These are phyloP conservation scores for Ogataea pignaliae DNA, from an alignment of 805 yeast species.

Conservation along the genomic window DNA sequence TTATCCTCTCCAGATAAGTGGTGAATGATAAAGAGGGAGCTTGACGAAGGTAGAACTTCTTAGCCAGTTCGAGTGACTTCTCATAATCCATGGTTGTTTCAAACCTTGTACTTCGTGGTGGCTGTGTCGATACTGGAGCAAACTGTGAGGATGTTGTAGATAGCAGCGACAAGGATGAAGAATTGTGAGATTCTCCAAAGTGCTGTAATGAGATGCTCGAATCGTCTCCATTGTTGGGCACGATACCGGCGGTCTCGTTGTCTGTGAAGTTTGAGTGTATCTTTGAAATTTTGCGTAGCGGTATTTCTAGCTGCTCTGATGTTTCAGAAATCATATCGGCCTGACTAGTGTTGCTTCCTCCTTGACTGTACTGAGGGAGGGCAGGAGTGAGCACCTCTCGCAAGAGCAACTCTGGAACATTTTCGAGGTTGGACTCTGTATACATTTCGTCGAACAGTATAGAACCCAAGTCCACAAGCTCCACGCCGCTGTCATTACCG, in stretches of 20 bases:
- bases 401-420: slow-evolving; percentile 7
- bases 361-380: not conserved
- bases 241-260: slow-evolving; percentile 3
- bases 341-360: slow-evolving; percentile 1
- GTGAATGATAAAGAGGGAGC: slow-evolving; percentile 26
- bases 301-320: slow-evolving; percentile 27
- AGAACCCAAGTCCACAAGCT: slow-evolving; percentile 9
- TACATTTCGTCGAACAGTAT: slow-evolving; percentile 12
- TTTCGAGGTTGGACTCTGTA: not conserved
- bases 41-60: slow-evolving; percentile 29
- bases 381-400: slow-evolving; percentile 1
- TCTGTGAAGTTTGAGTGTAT: slow-evolving; percentile 23
- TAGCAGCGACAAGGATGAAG: no score
- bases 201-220: not conserved
- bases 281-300: slow-evolving; percentile 21
- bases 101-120: slow-evolving; percentile 1
- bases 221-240: not conserved
- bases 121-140: not conserved
- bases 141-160: no score
- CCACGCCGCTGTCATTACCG: slow-evolving; percentile 2
- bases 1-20: slow-evolving; percentile 29
- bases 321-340: slow-evolving; percentile 6
- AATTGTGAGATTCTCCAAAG: no score
- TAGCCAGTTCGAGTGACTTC: slow-evolving; percentile 12
- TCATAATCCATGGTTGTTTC: slow-evolving; percentile 8